Conservation (phyloP, 2,329 filamentous ascomycete genomes). For the Colletotrichum tropicale region DNA sequence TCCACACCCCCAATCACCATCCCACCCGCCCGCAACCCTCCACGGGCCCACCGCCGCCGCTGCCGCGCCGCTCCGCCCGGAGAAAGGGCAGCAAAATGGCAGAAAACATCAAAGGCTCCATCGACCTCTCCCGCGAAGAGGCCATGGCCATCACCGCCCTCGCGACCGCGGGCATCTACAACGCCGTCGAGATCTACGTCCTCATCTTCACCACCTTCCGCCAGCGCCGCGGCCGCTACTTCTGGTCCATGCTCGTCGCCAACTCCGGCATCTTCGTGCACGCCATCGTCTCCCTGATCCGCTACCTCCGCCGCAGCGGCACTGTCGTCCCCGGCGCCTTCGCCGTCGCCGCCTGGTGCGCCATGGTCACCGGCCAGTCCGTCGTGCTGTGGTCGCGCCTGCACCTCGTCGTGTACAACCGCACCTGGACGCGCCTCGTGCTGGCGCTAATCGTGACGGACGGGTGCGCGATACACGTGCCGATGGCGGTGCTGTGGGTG, state of each 20-base stretch:
- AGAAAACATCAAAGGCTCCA: neutral
- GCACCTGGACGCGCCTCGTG: slow-evolving; percentile 26
- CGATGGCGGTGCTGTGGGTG: slow-evolving; percentile 55
- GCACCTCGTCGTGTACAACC: slow-evolving; percentile 53
- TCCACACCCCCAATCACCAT: neutral
- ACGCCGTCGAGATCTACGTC: slow-evolving; percentile 28
- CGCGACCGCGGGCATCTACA: slow-evolving; percentile 24
- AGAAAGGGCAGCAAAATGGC: neutral
- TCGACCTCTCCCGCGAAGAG: slow-evolving; percentile 1
- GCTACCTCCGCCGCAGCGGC: slow-evolving; percentile 36
- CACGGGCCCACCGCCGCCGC: neutral
- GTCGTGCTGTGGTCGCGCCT: slow-evolving; percentile 47
- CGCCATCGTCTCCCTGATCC: slow-evolving; percentile 57
- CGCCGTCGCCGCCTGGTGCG: slow-evolving; percentile 44
- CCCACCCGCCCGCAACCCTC: neutral
- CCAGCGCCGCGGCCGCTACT: slow-evolving; percentile 28
- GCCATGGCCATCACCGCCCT: slow-evolving; percentile 23
- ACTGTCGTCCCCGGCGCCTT: slow-evolving; percentile 39
- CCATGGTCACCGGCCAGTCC: slow-evolving; percentile 58
- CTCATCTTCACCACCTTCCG: slow-evolving; percentile 29
- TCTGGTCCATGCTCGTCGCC: slow-evolving; percentile 31
- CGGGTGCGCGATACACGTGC: slow-evolving; percentile 49
- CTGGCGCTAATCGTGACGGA: slow-evolving; percentile 58
- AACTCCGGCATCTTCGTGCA: slow-evolving; percentile 54
- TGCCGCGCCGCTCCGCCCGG: neutral